Base-by-base conservation (phyloP, 2,329 filamentous ascomycete genomes). In the Xylariaceae sp. region DNA sequence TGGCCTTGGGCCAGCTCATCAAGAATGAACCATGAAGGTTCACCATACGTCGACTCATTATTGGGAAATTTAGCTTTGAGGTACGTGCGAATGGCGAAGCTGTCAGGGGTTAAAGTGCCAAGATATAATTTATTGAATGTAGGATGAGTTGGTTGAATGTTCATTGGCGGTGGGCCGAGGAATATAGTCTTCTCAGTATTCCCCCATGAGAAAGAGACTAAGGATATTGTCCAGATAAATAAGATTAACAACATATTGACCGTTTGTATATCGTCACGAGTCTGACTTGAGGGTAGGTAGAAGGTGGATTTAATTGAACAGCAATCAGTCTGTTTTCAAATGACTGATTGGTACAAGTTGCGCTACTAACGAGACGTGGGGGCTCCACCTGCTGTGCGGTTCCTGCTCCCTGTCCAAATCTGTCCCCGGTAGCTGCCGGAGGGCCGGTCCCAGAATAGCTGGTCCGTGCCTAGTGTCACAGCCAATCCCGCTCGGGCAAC, bases 171-270 rank as follows among this genome's bases (percentile, higher is more conserved):
- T 9, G 92, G 92, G 18, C 84, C 91, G 29, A 88, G 77, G 75
- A 99, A 97, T 66, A 97, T 91, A 63, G 83, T 80, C 75, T 99
- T 99, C 71, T 97, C 94, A 50, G 89, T 88, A 71, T 99, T 97
- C 70, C 88, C 91, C 62, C 70, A 66, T 56, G 67, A 72, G 36
- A 60, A 39, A 21, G 57, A 42, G 40, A 61, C 40, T 4, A 63
- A 23, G 42, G 60, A 40, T 13, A 46, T 53, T 30, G 57, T 4
- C 32, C 54, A 52, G 32, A 56, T 16, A 18, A 57, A 50, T n/a
- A 50, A 42, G 32, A 48, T 42, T 32, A 62, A 35, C n/a, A n/a
- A n/a, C 62, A 67, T 67, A 20, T 50, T 60, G 52, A 39, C 24
- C 36, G 47, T 37, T 46, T 36, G 24, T n/a, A 9, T 23, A 18